Evolutionary conservation across 768 basidiomycete genomes (phyloP), one percentile per base, ranked within the genome.

Genomic region (Cystofilobasidium macerans): DNA sequence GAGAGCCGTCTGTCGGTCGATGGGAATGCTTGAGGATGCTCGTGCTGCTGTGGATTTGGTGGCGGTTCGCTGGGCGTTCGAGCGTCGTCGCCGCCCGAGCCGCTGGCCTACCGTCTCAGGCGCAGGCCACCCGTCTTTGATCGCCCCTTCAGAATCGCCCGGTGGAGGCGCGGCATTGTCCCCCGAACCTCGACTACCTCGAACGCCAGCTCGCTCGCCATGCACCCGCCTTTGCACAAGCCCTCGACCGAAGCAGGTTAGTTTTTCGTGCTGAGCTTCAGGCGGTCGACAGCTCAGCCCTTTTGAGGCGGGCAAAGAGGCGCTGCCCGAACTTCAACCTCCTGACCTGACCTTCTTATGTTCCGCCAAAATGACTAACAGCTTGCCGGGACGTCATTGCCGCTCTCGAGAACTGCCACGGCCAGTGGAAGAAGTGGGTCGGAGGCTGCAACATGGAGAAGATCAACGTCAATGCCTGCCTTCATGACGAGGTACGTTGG

Each of bases 171-270:
- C n/a, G n/a, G n/a, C n/a, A n/a, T 30, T n/a, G 47, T 13, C 36
- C 8, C 8, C 26, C 45, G 30, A 26, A 28, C 20, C 40, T 24
- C n/a, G 28, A 18, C 8, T 14, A 9, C 32, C 60, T 3, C 45
- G 26, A 24, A 0, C 57, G 9, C 24, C 20, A 28, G 11, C 40
- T 24, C 0, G 14, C 14, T 13, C 32, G 45, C 26, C 36, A 66
- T 66, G 65, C 65, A 66, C 33, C 57, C 65, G 18, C 65, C 65
- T 43, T 42, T 66, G 14, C 65, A 66, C 54, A 66, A 66, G 48
- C 65, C 65, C 3, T 32, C 59, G 4, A 66, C 33, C 16, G 60
- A 61, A 38, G 59, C 36, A 20, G 65, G 65, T 66, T 14, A 12
- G 65, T 54, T 36, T n/a, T 6, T 26, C 8, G 6, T 54, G 28